These are phyloP conservation scores for Ophiocytium majus DNA, from an alignment of 352 stramenopile genomes.

Conservation along the genomic window DNA sequence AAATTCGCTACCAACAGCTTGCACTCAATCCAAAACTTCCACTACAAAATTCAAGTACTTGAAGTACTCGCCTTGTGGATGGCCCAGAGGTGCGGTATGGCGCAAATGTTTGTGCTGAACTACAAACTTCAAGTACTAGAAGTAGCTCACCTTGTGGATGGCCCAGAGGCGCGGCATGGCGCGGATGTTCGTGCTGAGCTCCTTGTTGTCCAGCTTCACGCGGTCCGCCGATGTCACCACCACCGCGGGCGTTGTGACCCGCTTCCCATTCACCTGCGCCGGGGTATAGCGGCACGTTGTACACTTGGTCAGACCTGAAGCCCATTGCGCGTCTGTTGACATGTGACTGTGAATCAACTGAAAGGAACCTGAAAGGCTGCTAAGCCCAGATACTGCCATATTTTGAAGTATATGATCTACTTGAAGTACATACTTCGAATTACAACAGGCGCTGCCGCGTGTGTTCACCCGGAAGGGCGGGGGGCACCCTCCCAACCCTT, in stretches of 20 bases:
- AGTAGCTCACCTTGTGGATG: not conserved
- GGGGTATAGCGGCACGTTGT: not conserved
- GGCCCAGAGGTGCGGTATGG: too few species aligned
- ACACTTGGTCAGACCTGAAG: not conserved
- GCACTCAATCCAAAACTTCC: too few species aligned
- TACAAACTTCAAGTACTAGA: too few species aligned
- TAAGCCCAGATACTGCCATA: not conserved
- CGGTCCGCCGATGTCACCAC: conserved; percentile 25
- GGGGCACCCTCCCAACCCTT: too few species aligned
- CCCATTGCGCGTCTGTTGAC: not conserved
- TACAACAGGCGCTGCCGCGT: too few species aligned
- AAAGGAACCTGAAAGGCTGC: not conserved
- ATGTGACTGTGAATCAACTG: not conserved
- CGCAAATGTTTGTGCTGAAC: too few species aligned
- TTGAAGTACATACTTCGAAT: too few species aligned
- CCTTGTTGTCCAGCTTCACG: conserved; percentile 21
- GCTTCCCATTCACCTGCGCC: conserved; percentile 22
- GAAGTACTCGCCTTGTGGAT: too few species aligned
- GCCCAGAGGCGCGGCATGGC: not conserved
- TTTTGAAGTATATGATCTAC: not conserved
- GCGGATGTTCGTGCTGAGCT: not conserved
- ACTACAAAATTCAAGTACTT: too few species aligned
- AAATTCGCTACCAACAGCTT: too few species aligned
- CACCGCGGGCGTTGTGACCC: conserved; percentile 24
- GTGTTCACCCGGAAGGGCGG: too few species aligned